These are phyloP conservation scores for Flaveria brownii DNA, from an alignment of 129 eudicot genomes.

Conservation along the genomic window DNA sequence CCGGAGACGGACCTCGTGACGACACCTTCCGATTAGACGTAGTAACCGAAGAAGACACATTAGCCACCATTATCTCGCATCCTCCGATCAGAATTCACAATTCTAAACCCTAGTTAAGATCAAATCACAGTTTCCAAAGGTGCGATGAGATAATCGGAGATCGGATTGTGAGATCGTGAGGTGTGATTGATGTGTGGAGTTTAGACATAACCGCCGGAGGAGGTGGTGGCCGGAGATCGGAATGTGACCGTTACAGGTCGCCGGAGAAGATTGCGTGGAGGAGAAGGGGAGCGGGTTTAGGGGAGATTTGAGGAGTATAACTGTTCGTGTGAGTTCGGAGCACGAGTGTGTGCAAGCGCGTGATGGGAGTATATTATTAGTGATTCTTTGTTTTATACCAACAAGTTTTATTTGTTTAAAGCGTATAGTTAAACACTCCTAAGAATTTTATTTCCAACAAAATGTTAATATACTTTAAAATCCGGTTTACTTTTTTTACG, in stretches of 20 bases:
- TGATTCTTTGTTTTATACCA: no score
- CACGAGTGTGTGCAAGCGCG: constrained; percentile 32
- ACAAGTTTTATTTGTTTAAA: no score
- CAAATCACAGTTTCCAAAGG: constrained; percentile 11
- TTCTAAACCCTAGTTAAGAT: constrained; percentile 32
- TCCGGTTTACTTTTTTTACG: no score
- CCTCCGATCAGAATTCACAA: constrained; percentile 19
- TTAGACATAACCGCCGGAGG: constrained; percentile 22
- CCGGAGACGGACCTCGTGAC: constrained; percentile 36
- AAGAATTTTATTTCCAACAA: no score
- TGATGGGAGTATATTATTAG: constrained; percentile 10
- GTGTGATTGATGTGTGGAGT: constrained; percentile 18
- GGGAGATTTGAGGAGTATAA: constrained; percentile 31
- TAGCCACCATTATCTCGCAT: constrained; percentile 48
- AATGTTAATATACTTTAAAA: no score
- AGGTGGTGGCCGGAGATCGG: constrained; percentile 22
- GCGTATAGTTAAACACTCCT: no score
- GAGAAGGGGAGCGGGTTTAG: constrained; percentile 28
- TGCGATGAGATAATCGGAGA: constrained; percentile 3
- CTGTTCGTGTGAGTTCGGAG: constrained; percentile 21
- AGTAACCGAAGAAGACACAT: constrained; percentile 38
- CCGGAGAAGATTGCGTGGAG: constrained; percentile 37
- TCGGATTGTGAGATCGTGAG: neutral
- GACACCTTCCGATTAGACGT: constrained; percentile 42
- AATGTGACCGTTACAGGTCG: constrained; percentile 32